A percentile compares a stretch with the other conserved stretches of the same genome.
phyloP scores from a whole-genome alignment of 768 basidiomycete genomes.

The Macrolepiota albuminosa region DNA sequence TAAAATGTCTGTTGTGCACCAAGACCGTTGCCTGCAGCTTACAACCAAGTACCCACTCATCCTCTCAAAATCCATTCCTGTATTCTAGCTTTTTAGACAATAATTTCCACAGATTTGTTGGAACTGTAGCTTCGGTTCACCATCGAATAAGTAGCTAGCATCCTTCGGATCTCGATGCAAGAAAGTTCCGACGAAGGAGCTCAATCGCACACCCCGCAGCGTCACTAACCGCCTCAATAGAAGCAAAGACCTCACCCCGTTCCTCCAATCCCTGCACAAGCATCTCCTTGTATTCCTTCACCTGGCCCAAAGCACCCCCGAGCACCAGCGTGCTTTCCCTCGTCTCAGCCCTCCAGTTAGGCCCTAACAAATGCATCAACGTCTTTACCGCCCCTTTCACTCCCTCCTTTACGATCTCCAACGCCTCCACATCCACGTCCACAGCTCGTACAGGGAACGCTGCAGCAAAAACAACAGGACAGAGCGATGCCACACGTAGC shows the following conservation, averaged over 20 bases:
- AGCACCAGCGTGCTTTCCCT: slow-evolving; percentile 17
- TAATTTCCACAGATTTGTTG: not conserved
- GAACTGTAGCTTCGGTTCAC: not conserved
- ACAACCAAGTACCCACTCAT: not conserved
- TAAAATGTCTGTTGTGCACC: not conserved
- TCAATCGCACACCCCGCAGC: slow-evolving; percentile 15
- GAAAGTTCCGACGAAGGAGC: slow-evolving; percentile 11
- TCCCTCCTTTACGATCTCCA: slow-evolving; percentile 16
- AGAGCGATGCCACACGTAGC: slow-evolving; percentile 20
- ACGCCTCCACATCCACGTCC: slow-evolving; percentile 15
- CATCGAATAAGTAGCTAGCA: not conserved
- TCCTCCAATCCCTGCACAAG: slow-evolving; percentile 11
- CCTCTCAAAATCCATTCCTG: not conserved
- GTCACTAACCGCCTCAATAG: slow-evolving; percentile 16
- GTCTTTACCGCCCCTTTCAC: slow-evolving; percentile 14
- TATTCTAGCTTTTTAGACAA: not conserved
- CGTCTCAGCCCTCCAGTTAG: slow-evolving; percentile 1
- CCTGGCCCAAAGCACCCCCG: slow-evolving; percentile 20
- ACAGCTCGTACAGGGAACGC: slow-evolving; percentile 14
- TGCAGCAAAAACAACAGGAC: slow-evolving; percentile 14
- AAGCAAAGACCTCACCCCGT: slow-evolving; percentile 13
- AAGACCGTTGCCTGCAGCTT: not conserved
- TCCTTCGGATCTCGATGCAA: not conserved
- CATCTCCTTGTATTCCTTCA: slow-evolving; percentile 13
- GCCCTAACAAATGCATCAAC: slow-evolving; percentile 7